These are phyloP conservation scores for Colletotrichum sp. DNA, from an alignment of 2,329 filamentous ascomycete species.

Conservation along the genomic window DNA sequence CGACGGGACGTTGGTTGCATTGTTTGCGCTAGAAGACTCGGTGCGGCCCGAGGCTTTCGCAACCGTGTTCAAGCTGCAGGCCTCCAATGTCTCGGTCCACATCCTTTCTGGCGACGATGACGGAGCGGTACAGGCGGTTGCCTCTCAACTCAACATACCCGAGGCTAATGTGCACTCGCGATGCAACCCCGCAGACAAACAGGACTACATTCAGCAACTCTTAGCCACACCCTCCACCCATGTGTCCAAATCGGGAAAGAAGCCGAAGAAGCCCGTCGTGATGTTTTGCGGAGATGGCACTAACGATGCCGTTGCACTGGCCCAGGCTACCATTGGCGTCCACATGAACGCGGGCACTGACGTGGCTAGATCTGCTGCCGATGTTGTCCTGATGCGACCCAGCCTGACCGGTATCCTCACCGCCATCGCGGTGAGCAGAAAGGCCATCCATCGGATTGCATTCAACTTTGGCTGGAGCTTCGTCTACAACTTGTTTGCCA, in stretches of 20 bases:
- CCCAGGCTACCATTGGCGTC: constrained; percentile 73
- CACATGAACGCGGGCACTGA: constrained; percentile 69
- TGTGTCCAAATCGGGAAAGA: background rate
- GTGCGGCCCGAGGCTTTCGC: constrained; percentile 46
- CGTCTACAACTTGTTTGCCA: constrained; percentile 72
- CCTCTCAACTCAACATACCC: constrained; percentile 44
- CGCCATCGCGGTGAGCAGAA: constrained; percentile 59
- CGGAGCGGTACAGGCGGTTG: constrained; percentile 48
- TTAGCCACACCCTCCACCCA: constrained; percentile 23
- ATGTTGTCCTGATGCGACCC: constrained; percentile 70
- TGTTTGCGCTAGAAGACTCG: constrained; percentile 53
- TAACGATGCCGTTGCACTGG: constrained; percentile 77
- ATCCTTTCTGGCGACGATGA: constrained; percentile 60
- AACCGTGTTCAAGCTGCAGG: constrained; percentile 40
- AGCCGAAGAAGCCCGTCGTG: constrained; percentile 44
- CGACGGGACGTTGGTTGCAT: constrained; percentile 36
- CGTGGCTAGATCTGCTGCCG: constrained; percentile 69
- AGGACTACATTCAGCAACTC: constrained; percentile 46
- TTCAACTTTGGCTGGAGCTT: constrained; percentile 77
- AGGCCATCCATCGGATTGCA: constrained; percentile 52
- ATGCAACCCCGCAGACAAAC: constrained; percentile 51
- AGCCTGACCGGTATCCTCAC: constrained; percentile 60
- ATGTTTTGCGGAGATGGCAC: constrained; percentile 81
- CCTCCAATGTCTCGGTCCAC: constrained; percentile 46
- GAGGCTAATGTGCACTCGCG: constrained; percentile 42